Base-by-base conservation (phyloP, 345 rosid genomes). In the Lagerstroemia speciosa region DNA sequence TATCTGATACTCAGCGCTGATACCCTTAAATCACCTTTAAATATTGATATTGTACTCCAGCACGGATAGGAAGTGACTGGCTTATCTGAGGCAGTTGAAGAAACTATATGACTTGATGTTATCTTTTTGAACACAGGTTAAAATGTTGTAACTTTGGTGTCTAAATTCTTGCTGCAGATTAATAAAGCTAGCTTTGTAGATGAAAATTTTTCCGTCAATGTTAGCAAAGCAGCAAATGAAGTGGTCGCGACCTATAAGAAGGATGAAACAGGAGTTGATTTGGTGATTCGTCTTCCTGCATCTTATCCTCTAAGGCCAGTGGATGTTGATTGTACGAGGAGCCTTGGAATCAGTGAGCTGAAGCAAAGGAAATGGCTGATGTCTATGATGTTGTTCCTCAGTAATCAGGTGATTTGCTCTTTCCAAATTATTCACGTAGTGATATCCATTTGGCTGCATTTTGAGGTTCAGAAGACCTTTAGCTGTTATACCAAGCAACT, bases 311-410 rank as follows among this genome's bases (percentile, higher is more conserved):
- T 93, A 72, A 85, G 89, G 55, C 82, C 87, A 55, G 97, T 93
- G 38, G 96, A 89, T 75, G 96, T 91, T 64, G 91, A 79, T 20
- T 89, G 97, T 78, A 73, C 82, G 76, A 88, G 87, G 87, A 91
- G 96, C 78, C 80, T 89, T n/a, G 99, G 97, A 67, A 88, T 93
- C 50, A 86, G 89, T 62, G 96, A 93, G 57, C 95, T 89, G 52
- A 93, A 91, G 83, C 97, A 89, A 82, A 84, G 99, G 82, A 93
- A 89, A 77, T 91, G 97, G 99, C 75, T 89, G 71, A 86, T 93
- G 97, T 93, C 99, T 36, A 89, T 89, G 99, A 85, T 80, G 84
- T 33, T 83, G 83, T 89, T 94, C 78, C 91, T 91, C 71, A 91
- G 97, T 52, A 91, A 86, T 78, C 99, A 91, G 99, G 99, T 91